phyloP scores from a whole-genome alignment of 1,284 basidiomycete species.

The Porodaedalea pini region DNA sequence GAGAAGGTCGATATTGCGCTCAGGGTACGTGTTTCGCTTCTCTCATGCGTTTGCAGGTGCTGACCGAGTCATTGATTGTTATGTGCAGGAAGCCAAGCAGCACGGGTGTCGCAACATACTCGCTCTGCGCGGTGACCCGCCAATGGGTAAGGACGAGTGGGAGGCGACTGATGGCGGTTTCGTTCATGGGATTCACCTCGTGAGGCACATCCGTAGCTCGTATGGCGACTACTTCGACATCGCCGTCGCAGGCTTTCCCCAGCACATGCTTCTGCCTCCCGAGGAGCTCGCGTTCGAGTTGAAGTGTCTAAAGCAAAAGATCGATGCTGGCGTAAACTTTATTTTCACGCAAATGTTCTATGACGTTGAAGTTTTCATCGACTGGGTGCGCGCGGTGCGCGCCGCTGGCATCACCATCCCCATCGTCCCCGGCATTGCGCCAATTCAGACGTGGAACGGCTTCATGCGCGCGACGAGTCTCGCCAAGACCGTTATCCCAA shows the following conservation, averaged over 20 bases:
- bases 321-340: constrained; percentile 84
- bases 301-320: constrained; percentile 81
- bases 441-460: constrained; percentile 97
- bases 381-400: constrained; percentile 82
- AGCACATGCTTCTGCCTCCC: constrained; percentile 58
- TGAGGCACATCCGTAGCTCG: constrained; percentile 75
- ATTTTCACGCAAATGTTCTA: constrained; percentile 98
- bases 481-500: constrained; percentile 83
- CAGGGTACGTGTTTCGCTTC: constrained; percentile 47
- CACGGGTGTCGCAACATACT: constrained; percentile 94
- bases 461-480: constrained; percentile 91
- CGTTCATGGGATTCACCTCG: constrained; percentile 86
- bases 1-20: constrained; percentile 92
- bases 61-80: too few relatives aligned
- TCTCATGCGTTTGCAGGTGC: not conserved
- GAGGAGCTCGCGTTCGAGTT: constrained; percentile 84
- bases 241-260: constrained; percentile 89
- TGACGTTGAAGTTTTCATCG: constrained; percentile 80
- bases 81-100: constrained; percentile 78
- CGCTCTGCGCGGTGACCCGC: constrained; percentile 92
- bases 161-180: constrained; percentile 88
- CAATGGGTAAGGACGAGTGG: constrained; percentile 86
- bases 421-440: constrained; percentile 94
- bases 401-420: constrained; percentile 88
- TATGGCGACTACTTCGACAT: constrained; percentile 94